phyloP scores from a whole-genome alignment of 1,284 basidiomycete genomes.

The Inonotus hispidus region DNA sequence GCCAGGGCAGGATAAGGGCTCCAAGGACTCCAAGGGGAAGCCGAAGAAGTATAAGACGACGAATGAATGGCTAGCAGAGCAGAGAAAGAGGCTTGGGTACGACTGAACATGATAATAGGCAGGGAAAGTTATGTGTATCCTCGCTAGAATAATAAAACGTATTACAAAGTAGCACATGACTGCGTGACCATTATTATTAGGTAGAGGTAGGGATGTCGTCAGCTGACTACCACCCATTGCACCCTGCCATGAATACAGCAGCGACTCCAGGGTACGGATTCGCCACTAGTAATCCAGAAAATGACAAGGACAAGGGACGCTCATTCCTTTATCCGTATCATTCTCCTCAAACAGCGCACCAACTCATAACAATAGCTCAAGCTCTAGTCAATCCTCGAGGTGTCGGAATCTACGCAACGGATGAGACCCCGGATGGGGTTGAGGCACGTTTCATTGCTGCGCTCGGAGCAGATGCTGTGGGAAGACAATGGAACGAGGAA shows the following conservation, averaged over 20 bases:
- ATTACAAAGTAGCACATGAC: too few species aligned
- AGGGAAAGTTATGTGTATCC: too few species aligned
- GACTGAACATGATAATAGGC: too few species aligned
- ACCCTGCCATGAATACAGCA: constrained; percentile 17
- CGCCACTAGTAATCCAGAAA: background rate
- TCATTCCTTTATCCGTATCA: constrained; percentile 39
- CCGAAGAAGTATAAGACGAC: too few species aligned
- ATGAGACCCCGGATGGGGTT: constrained; percentile 43
- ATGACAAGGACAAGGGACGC: background rate
- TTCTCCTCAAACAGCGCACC: constrained; percentile 34
- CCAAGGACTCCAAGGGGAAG: too few species aligned
- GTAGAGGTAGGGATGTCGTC: too few species aligned
- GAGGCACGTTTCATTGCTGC: constrained; percentile 37
- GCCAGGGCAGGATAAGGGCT: too few species aligned
- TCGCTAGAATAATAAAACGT: too few species aligned
- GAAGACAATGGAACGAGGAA: constrained; percentile 28
- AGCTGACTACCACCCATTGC: too few species aligned
- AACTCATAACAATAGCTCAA: constrained; percentile 38
- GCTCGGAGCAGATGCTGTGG: constrained; percentile 26
- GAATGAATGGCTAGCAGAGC: too few species aligned
- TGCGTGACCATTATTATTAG: too few species aligned
- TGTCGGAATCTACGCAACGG: constrained; percentile 50
- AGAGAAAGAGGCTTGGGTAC: too few species aligned
- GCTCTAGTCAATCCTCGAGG: constrained; percentile 42
- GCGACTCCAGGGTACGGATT: constrained; percentile 20